Base-by-base conservation (phyloP, 495 filamentous ascomycete species). In the Poronia punctata region DNA sequence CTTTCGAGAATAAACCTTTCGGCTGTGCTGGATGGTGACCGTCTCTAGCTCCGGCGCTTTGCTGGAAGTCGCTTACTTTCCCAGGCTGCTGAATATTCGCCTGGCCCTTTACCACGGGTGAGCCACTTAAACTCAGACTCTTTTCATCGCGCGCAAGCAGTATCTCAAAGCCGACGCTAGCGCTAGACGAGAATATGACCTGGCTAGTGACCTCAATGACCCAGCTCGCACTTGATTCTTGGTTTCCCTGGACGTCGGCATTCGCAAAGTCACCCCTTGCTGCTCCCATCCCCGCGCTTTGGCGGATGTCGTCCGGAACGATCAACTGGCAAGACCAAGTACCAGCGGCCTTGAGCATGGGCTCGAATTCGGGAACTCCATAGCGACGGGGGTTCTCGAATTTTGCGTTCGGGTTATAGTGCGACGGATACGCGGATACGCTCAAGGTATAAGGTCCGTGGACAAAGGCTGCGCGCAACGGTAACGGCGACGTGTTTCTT, bases 391-490 rank as follows among this genome's bases (percentile, higher is more conserved):
- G 70, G 17, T 76, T 67, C 17, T 81, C 76, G 37, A 80, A 75
- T 40, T 82, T 84, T 45, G 67, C 60, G 56, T 94, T 84, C 3
- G 88, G 86, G 51, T 86, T 75, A 61, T 88, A 96, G 25, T 70
- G 73, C 0, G 80, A 68, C 3, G 88, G 86, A 52, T 88, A 90
- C 12, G 88, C 83, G 27, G 90, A 80, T 7, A 88, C 78, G 48
- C 88, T 86, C 7, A 97, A 72, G 1, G 80, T 94, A 60, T 98
- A 98, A 2, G 92, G 92, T 1, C 92, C 92, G 62, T 94, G 92
- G 27, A 98, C 78, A 56, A 95, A 98, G 25, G 92, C 92, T 33
- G 92, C 92, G 49, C 92, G 85, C 9, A 97, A 69, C 3, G 92
- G 81, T 42, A 90, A 84, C 10, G 88, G 80, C 15, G 86, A 89